Conservation (phyloP, 1,284 basidiomycete species). For the Anthracocystis panici-leucophaei region DNA sequence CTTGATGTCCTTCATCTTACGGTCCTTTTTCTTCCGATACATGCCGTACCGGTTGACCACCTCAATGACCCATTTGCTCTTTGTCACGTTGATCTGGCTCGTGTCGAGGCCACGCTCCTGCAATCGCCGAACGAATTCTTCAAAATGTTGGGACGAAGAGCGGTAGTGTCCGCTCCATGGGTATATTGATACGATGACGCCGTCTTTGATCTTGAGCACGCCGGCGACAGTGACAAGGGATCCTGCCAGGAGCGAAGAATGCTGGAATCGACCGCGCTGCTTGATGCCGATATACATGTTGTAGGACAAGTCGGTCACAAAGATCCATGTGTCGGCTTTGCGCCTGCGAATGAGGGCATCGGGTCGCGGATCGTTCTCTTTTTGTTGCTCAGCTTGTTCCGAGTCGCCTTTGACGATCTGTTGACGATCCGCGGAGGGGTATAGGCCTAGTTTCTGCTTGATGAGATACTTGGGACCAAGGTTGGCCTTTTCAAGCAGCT, state of each 20-base stretch:
- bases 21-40: constrained; percentile 52
- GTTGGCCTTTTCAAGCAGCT: constrained; percentile 39
- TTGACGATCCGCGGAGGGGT: constrained; percentile 37
- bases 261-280: constrained; percentile 56
- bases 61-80: constrained; percentile 50
- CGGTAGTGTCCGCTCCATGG: constrained; percentile 58
- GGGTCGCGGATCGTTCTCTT: constrained; percentile 3
- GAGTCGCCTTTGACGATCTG: constrained; percentile 34
- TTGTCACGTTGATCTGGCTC: constrained; percentile 53
- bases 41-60: constrained; percentile 55
- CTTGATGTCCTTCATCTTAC: constrained; percentile 40
- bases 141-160: constrained; percentile 49
- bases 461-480: constrained; percentile 48
- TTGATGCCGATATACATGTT: constrained; percentile 59
- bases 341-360: constrained; percentile 41
- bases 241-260: constrained; percentile 52
- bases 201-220: constrained; percentile 53
- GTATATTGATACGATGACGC: constrained; percentile 52
- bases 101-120: constrained; percentile 49
- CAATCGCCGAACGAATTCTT: constrained; percentile 44
- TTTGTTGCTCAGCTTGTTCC: neutral
- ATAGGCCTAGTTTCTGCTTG: constrained; percentile 47
- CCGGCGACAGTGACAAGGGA: constrained; percentile 52
- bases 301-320: constrained; percentile 48
- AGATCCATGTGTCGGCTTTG: constrained; percentile 52